A percentile compares a stretch with the other conserved stretches of the same genome.
Evolutionary conservation across 106 monocot genomes (phyloP).

Genomic region (Platanthera zijinensis): DNA sequence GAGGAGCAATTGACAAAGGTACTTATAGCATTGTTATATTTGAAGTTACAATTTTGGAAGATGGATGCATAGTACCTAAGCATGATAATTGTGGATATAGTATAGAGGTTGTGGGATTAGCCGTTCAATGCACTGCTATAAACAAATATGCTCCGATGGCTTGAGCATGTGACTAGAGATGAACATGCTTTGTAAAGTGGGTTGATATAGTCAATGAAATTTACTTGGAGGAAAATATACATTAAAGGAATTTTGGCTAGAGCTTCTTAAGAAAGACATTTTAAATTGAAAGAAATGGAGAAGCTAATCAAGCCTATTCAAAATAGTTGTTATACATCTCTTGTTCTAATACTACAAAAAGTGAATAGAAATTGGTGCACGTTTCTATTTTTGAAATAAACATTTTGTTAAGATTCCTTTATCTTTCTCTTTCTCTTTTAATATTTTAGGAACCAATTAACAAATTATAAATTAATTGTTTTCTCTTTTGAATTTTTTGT

Average conservation of each 20-base stretch:
- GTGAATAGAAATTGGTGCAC: neutral
- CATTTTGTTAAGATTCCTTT: too few relatives aligned
- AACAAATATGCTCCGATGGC: neutral
- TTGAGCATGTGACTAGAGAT: neutral
- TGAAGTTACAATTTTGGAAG: neutral
- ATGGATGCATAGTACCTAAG: neutral
- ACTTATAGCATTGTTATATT: constrained; percentile 3
- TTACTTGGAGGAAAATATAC: neutral
- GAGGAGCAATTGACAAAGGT: constrained; percentile 65
- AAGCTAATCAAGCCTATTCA: neutral
- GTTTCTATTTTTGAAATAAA: neutral
- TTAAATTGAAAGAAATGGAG: neutral
- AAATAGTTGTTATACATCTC: neutral
- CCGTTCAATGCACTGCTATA: neutral
- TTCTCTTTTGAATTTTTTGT: neutral
- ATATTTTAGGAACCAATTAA: neutral
- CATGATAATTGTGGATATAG: neutral
- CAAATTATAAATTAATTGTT: neutral
- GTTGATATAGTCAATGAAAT: neutral
- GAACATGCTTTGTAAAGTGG: neutral
- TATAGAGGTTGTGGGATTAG: neutral
- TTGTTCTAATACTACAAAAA: neutral
- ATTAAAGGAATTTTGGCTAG: neutral
- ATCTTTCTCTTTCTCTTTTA: neutral
- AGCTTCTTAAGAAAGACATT: neutral